Evolutionary conservation across 768 basidiomycete genomes (phyloP).

Genomic region (Phaeotremella fagi): DNA sequence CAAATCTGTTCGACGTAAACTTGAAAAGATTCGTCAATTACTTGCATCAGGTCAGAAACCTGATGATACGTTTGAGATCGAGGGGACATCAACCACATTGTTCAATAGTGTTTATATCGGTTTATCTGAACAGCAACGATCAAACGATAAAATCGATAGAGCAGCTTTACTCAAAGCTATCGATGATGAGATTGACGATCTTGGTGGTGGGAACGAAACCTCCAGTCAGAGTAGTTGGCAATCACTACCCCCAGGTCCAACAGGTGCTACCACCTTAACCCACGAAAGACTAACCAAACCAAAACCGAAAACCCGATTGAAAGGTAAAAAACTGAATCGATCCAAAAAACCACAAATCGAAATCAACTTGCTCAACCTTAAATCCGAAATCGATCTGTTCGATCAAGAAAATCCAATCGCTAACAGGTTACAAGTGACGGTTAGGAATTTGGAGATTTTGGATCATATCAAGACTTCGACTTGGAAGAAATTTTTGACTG

Average conservation of each 20-base stretch:
- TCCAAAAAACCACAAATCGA: slow-evolving; percentile 79
- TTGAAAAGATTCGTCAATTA: slow-evolving; percentile 85
- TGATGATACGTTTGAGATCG: slow-evolving; percentile 60
- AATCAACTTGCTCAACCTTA: slow-evolving; percentile 63
- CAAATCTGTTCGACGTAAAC: slow-evolving; percentile 75
- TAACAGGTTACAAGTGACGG: slow-evolving; percentile 63
- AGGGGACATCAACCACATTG: slow-evolving; percentile 66
- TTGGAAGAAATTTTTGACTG: slow-evolving; percentile 94
- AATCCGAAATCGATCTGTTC: slow-evolving; percentile 57
- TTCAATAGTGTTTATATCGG: slow-evolving; percentile 96
- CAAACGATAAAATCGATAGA: slow-evolving; percentile 64
- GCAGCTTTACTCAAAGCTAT: slow-evolving; percentile 80
- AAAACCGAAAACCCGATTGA: slow-evolving; percentile 18
- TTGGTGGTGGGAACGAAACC: slow-evolving; percentile 54
- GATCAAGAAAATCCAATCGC: slow-evolving; percentile 53
- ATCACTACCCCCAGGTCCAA: slow-evolving; percentile 56
- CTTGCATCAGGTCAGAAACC: slow-evolving; percentile 82
- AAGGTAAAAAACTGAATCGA: slow-evolving; percentile 27
- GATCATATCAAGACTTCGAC: slow-evolving; percentile 98
- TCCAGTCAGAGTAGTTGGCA: slow-evolving; percentile 86
- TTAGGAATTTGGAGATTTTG: slow-evolving; percentile 76
- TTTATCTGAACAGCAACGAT: slow-evolving; percentile 60
- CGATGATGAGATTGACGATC: slow-evolving; percentile 76
- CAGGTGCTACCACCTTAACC: slow-evolving; percentile 16
- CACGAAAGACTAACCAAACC: background rate